phyloP scores from a whole-genome alignment of 2,329 filamentous ascomycete species.

The Aschersonia sp. region DNA sequence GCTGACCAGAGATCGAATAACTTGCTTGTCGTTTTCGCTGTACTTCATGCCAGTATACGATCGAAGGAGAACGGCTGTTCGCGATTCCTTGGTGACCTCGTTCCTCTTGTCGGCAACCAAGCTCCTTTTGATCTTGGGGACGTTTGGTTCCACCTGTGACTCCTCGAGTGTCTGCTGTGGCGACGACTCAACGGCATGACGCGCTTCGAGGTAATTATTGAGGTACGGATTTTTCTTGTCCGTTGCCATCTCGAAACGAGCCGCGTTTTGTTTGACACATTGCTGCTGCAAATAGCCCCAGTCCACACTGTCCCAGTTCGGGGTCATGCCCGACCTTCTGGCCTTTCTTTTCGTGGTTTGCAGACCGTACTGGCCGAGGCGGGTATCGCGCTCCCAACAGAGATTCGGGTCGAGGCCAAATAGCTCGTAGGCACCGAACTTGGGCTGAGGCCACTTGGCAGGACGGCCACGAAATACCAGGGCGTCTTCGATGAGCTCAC shows the following conservation, averaged over 20 bases:
- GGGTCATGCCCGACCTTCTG: conserved; percentile 17
- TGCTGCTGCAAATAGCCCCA: conserved; percentile 59
- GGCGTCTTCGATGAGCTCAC: conserved; percentile 44
- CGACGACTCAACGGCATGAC: conserved; percentile 5
- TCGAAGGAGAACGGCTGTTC: conserved; percentile 63
- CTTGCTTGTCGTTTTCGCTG: conserved; percentile 65
- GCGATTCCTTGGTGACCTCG: conserved; percentile 23
- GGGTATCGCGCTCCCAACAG: conserved; percentile 55
- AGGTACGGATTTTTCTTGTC: conserved; percentile 28
- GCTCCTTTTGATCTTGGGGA: conserved; percentile 6
- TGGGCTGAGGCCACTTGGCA: conserved; percentile 40
- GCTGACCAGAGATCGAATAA: conserved; percentile 63
- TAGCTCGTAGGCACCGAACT: conserved; percentile 47
- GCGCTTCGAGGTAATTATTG: conserved; percentile 23
- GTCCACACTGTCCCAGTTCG: conserved; percentile 49
- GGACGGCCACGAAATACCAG: conserved; percentile 50
- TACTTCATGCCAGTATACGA: conserved; percentile 65
- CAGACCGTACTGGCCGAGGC: conserved; percentile 53
- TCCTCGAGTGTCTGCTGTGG: conserved; percentile 4
- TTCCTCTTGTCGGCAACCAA: conserved; percentile 5
- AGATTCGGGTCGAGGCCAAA: conserved; percentile 47
- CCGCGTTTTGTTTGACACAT: conserved; percentile 51
- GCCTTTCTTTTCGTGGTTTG: conserved; percentile 32
- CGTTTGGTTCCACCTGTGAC: not conserved
- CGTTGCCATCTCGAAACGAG: conserved; percentile 39